Evolutionary conservation across 345 rosid species (phyloP), one percentile per base, ranked within the genome.

Genomic region (Eucalyptus coolabah): DNA sequence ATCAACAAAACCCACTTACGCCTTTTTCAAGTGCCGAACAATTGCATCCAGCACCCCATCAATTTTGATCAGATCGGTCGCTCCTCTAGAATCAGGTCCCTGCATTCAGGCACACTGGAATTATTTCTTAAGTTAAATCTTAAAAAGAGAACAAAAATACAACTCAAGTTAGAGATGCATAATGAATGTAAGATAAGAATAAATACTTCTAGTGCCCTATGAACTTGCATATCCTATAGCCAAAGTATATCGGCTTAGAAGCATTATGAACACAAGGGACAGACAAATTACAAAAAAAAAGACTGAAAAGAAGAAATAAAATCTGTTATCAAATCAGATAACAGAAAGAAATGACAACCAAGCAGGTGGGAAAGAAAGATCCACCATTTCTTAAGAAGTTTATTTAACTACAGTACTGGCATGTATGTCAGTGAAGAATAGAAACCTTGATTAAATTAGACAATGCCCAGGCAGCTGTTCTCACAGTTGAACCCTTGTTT

Each of bases 391-490:
- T 19, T 86, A 32, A 28, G 26, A 86, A 86, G 59, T 40, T 18
- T 19, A 60, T 44, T 50, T 18, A 88, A 69, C 63, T 40, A 87
- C 45, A 86, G 14, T 54, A 28, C 28, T 83, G 63, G 87, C 23
- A 19, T 4, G 51, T 80, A 53, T 30, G 18, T 40, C 67, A 81
- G 34, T 83, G 88, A 90, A 87, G 26, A 59, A 88, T 91, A 51
- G 86, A 93, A 89, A 98, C 99, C 98, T 97, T 97, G 90, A 98
- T 97, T 90, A 98, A 91, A 92, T 98, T 97, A 86, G 99, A 98
- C 94, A 98, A 92, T 51, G 99, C 99, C 99, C 98, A 97, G 54
- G 99, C 99, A 91, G 97, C 98, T 90, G 99, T 97, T 92, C 98
- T 95, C 88, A 97, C 96, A 12, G 99, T 98, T 47, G 98, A 98